Percentiles rank a stretch among this genome's conserved stretches.
These are phyloP conservation scores for Symbiodinium natans DNA, from an alignment of 73 alveolate genomes.

Conservation along the genomic window DNA sequence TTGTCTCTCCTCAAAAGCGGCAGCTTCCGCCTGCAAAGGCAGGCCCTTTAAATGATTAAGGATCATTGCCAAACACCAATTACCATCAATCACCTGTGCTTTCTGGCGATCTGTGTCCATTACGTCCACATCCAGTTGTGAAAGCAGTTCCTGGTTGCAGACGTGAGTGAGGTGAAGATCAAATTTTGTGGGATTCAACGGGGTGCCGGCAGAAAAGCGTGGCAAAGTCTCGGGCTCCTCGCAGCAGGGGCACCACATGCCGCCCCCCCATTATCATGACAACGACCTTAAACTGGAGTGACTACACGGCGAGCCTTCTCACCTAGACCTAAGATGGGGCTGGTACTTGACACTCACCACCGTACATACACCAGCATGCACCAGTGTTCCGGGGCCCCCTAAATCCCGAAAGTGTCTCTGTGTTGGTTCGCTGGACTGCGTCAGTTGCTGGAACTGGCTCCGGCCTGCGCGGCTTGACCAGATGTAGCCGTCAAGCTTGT, in stretches of 20 bases:
- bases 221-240: constrained; percentile 11
- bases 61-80: too few species aligned
- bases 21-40: constrained; percentile 51
- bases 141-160: background rate
- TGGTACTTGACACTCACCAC: too few species aligned
- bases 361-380: too few species aligned
- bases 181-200: background rate
- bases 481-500: constrained; percentile 17
- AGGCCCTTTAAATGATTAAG: background rate
- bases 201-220: constrained; percentile 6
- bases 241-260: background rate
- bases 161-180: background rate
- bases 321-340: too few species aligned
- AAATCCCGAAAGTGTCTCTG: too few species aligned
- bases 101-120: constrained; percentile 50
- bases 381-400: too few species aligned
- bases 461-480: constrained; percentile 59
- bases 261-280: background rate
- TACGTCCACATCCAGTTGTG: constrained; percentile 20
- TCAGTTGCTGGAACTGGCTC: background rate
- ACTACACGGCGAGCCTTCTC: too few species aligned
- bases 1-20: constrained; percentile 84
- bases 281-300: too few species aligned
- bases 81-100: constrained; percentile 26
- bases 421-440: too few species aligned